Base-by-base conservation (phyloP, 2,329 filamentous ascomycete genomes). In the Tolypocladium guangdongense region DNA sequence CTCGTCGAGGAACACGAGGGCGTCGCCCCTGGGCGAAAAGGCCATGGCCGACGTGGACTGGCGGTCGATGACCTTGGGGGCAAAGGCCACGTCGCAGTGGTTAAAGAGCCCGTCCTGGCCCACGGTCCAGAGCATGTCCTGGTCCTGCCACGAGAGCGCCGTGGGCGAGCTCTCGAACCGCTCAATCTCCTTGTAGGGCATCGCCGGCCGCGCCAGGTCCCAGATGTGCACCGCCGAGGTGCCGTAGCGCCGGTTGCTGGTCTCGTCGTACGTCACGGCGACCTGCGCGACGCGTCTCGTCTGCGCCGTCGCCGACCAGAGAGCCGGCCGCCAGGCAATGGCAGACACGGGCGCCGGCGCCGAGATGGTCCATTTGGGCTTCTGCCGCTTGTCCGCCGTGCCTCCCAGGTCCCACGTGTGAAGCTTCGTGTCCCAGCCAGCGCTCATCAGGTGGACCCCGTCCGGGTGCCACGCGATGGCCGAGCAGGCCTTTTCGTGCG, bases 381-480 rank as follows among this genome's bases (percentile, higher is more conserved):
- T 85, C 63, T 85, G 83, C 16, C 81, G 73, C 65, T 82, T 82
- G 58, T 86, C 82, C 18, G 78, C 80, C 7, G 72, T 74, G 51
- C 71, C 73, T 6, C 80, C 78, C 54, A 86, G 67, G 60, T 87
- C 82, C 84, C 84, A 87, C 7, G 86, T 78, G 59, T 83, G 75
- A 39, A 83, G 78, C 52, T 77, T 78, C 55, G 75, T 76, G 62
- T 87, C 84, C 58, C 77, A 71, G 7, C 83, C 82, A 5, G 78
- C 82, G 57, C 81, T 86, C 49, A 83, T 74, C 12, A 86, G 68
- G 59, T 87, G 82, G n/a, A 78, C 74, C 16, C 83, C 84, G 61
- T 87, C 83, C 0, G 81, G 80, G 58, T 87, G 84, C 84, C 84
- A 87, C 3, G 80, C 76, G 45, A 86, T 79, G 0, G 80, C 75